Evolutionary conservation across 108 stramenopile species (phyloP).

Genomic region (Cyclotella choctawhatcheeana): DNA sequence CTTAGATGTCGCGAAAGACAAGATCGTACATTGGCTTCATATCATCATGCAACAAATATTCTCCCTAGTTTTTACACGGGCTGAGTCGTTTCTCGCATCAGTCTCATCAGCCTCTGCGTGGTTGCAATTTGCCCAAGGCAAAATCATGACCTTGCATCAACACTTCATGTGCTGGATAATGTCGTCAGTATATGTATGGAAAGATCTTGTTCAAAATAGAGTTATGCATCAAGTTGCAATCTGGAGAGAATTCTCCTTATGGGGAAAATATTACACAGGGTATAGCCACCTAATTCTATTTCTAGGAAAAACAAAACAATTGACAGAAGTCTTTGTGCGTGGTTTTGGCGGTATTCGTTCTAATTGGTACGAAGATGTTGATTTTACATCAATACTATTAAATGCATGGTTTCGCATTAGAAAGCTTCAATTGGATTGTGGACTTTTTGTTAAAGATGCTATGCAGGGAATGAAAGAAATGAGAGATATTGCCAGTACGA

Average conservation of each 20-base stretch:
- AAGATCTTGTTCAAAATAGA: background rate
- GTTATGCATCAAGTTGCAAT: too few species aligned
- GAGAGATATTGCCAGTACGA: background rate
- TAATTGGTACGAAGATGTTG: background rate
- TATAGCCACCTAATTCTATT: too few species aligned
- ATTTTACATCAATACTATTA: background rate
- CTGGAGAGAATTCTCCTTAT: too few species aligned
- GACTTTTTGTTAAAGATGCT: background rate
- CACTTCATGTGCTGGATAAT: background rate
- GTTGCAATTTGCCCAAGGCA: background rate
- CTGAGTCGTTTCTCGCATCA: too few species aligned
- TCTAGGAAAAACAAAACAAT: background rate
- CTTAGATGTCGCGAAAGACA: background rate
- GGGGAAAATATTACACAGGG: too few species aligned
- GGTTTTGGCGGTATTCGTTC: background rate
- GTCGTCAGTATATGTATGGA: background rate
- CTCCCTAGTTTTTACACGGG: too few species aligned
- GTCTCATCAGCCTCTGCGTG: background rate
- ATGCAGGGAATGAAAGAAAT: background rate
- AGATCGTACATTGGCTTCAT: background rate
- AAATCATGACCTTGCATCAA: background rate
- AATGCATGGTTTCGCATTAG: slow-evolving; percentile 3
- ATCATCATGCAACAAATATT: too few species aligned
- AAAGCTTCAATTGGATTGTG: slow-evolving; percentile 1
- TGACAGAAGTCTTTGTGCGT: background rate